A percentile compares a stretch with the other conserved stretches of the same genome.
Conservation (phyloP, 805 yeast species). For the Torulaspora indica region DNA sequence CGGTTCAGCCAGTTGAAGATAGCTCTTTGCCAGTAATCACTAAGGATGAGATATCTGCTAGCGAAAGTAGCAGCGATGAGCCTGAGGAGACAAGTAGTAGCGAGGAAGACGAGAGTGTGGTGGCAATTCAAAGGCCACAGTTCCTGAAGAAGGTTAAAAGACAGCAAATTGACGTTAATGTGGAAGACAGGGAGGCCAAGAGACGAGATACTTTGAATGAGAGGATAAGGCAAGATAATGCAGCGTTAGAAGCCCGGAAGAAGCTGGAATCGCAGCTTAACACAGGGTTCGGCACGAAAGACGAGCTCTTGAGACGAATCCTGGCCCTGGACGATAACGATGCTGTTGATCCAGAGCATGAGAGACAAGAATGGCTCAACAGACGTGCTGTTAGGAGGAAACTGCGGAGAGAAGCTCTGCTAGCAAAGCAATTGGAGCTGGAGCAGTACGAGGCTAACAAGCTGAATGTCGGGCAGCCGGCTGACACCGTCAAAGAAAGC, state of each 20-base stretch:
- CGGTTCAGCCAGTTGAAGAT: conserved; percentile 1
- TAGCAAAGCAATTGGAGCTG: conserved; percentile 26
- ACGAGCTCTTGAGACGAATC: conserved; percentile 22
- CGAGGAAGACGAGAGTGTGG: conserved; percentile 24
- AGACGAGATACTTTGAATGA: conserved; percentile 7
- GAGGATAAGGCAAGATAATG: conserved; percentile 18
- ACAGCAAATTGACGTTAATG: not conserved
- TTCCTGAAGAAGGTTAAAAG: conserved; percentile 17
- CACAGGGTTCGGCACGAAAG: conserved; percentile 25
- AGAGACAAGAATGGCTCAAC: conserved; percentile 22
- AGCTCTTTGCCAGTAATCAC: not conserved
- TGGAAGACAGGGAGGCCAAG: conserved; percentile 6
- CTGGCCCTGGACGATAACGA: conserved; percentile 30
- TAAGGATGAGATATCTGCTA: not conserved
- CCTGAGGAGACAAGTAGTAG: conserved; percentile 12
- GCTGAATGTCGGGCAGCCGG: conserved; percentile 8
- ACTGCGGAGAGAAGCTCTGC: conserved; percentile 20
- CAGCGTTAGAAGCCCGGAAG: conserved; percentile 11
- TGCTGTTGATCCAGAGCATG: conserved; percentile 22
- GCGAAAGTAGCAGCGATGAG: conserved; percentile 3
- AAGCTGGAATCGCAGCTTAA: conserved; percentile 10
- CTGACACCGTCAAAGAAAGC: not conserved
- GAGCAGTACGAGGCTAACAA: conserved; percentile 28
- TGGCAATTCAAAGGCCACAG: conserved; percentile 28
- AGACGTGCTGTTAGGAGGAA: conserved; percentile 23